Evolutionary conservation across 1,284 basidiomycete species (phyloP).

Genomic region (Irpex sp.): DNA sequence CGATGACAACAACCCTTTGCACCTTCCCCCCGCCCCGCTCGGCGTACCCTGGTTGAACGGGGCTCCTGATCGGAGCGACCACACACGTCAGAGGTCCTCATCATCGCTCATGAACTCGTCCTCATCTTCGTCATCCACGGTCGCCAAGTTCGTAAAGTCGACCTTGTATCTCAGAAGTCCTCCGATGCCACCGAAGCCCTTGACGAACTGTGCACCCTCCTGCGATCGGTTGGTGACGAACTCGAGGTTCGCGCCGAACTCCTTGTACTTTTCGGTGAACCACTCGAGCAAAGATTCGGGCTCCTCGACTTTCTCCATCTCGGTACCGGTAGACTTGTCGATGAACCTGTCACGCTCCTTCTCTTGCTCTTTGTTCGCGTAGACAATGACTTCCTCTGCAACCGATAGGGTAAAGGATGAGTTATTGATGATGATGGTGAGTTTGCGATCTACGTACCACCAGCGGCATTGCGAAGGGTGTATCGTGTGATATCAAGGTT

Average conservation of each 20-base stretch:
- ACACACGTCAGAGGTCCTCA: slow-evolving; percentile 80
- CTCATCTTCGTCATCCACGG: slow-evolving; percentile 67
- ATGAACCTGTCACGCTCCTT: slow-evolving; percentile 92
- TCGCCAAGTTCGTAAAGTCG: slow-evolving; percentile 79
- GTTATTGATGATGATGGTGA: not conserved
- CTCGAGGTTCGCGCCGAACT: slow-evolving; percentile 94
- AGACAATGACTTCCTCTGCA: slow-evolving; percentile 79
- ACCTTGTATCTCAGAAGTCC: slow-evolving; percentile 95
- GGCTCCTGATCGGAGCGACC: slow-evolving; percentile 75
- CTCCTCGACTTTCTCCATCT: slow-evolving; percentile 90
- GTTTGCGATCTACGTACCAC: slow-evolving; percentile 48
- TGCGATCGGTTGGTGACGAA: slow-evolving; percentile 90
- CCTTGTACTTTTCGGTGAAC: slow-evolving; percentile 98
- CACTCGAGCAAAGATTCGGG: slow-evolving; percentile 89
- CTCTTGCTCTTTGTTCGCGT: slow-evolving; percentile 79
- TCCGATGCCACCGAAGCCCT: slow-evolving; percentile 98
- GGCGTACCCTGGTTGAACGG: slow-evolving; percentile 51
- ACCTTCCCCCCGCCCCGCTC: slow-evolving; percentile 51
- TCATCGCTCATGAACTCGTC: slow-evolving; percentile 83
- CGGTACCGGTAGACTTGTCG: slow-evolving; percentile 90
- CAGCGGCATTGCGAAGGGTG: slow-evolving; percentile 84
- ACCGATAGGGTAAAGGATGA: not conserved
- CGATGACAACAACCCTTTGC: slow-evolving; percentile 6
- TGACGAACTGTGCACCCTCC: slow-evolving; percentile 97
- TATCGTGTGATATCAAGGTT: slow-evolving; percentile 89